Base-by-base conservation (phyloP, 1,284 basidiomycete genomes). In the Cutaneotrichosporon sp. region DNA sequence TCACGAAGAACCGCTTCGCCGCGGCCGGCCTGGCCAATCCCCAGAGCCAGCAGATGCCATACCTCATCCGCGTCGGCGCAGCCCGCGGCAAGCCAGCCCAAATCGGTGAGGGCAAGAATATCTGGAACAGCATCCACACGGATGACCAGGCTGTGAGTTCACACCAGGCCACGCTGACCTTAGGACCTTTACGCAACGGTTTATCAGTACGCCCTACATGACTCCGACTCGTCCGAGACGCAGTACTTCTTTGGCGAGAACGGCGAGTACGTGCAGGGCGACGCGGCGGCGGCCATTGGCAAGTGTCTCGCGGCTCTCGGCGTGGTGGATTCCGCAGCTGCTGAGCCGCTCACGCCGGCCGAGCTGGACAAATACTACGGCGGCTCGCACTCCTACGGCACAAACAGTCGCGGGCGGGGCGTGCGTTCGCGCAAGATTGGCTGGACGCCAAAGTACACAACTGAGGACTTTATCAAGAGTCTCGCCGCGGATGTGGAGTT, bases 341-440 rank as follows among this genome's bases (percentile, higher is more conserved):
- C 71, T 8, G 65, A 59, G 8, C 52, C 66, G 4, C 66, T 71
- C 49, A 62, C 62, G 10, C 41, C 62, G 19, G 68, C 65, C 20
- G 73, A 75, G 56, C 55, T 75, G 6, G 46, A 71, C 31, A 73
- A 71, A 59, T 73, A 72, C 59, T 71, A 61, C 42, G 55, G 52
- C 27, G 72, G 68, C 4, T 61, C 74, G 0, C 52, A 61, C 12
- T 79, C 76, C 55, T 68, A 81, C 22, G 83, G 82, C 7, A 69
- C 77, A 1, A 84, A 84, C 67, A 79, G 81, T 14, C 78, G 80
- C 27, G 79, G 76, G 55, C 73, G 70, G 22, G 78, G 77, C 2
- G 80, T 77, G 53, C 73, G 80, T n/a, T 78, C 77, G 3, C 78
- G 79, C 49, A 67, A 74, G 3, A 74, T 86, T 41, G 84, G 84